Percentiles rank a stretch among this genome's conserved stretches.
These are phyloP conservation scores for Coemansia sp. DNA, from an alignment of 192 early-diverging fungal genomes.

Conservation along the genomic window DNA sequence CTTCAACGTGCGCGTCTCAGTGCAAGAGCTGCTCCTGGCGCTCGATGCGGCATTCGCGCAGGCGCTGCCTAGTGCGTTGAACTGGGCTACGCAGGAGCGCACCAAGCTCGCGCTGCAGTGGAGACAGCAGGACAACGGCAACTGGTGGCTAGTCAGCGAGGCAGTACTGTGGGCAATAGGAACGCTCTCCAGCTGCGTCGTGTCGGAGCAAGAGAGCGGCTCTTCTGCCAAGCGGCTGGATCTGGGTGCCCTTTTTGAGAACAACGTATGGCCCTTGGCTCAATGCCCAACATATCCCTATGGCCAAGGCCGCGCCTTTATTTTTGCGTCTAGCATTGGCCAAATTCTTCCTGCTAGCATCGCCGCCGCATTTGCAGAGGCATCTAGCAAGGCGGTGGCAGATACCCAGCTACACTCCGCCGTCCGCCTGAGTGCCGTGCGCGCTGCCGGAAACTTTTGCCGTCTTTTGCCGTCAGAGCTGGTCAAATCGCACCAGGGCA, in stretches of 20 bases:
- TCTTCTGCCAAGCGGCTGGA: conserved; percentile 60
- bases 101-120: conserved; percentile 55
- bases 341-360: conserved; percentile 68
- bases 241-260: conserved; percentile 77
- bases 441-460: conserved; percentile 51
- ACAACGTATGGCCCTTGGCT: conserved; percentile 71
- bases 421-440: conserved; percentile 55
- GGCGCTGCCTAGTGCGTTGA: conserved; percentile 60
- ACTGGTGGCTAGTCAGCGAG: conserved; percentile 90
- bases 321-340: conserved; percentile 85
- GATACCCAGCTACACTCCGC: conserved; percentile 40
- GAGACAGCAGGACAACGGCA: conserved; percentile 54
- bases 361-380: conserved; percentile 71
- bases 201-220: conserved; percentile 55
- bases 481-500: conserved; percentile 32
- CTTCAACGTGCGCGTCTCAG: conserved; percentile 87
- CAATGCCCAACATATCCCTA: conserved; percentile 69
- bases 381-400: conserved; percentile 73
- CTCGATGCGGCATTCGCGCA: conserved; percentile 54
- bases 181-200: conserved; percentile 60
- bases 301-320: conserved; percentile 88
- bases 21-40: conserved; percentile 73
- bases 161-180: conserved; percentile 82
- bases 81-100: conserved; percentile 56
- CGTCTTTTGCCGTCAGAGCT: conserved; percentile 31